These are phyloP conservation scores for Dactylellina parvicollis DNA, from an alignment of 2,329 filamentous ascomycete genomes.

Conservation along the genomic window DNA sequence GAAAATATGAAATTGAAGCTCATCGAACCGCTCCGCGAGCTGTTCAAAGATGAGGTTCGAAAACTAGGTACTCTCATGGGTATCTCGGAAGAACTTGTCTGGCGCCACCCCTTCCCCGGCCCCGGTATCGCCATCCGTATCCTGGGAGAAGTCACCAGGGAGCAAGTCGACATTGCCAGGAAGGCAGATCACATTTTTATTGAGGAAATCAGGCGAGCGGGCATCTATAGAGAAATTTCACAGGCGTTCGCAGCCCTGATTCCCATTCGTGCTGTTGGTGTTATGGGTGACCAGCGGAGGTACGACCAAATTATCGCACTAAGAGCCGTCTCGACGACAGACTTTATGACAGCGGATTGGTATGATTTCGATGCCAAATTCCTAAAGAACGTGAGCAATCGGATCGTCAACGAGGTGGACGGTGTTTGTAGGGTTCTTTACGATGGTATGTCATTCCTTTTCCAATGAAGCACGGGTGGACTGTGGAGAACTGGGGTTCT, in stretches of 20 bases:
- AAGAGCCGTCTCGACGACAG: slow-evolving; percentile 70
- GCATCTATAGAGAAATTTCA: slow-evolving; percentile 76
- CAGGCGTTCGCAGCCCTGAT: slow-evolving; percentile 77
- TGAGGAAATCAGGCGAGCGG: slow-evolving; percentile 75
- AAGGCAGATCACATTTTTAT: slow-evolving; percentile 83
- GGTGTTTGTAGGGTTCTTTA: slow-evolving; percentile 78
- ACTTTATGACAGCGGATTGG: slow-evolving; percentile 80
- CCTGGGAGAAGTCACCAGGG: slow-evolving; percentile 82
- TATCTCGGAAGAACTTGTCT: slow-evolving; percentile 78
- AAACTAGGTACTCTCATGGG: slow-evolving; percentile 74
- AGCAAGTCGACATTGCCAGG: slow-evolving; percentile 81
- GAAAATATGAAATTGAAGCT: slow-evolving; percentile 71
- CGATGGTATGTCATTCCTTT: slow-evolving; percentile 69
- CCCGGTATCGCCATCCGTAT: slow-evolving; percentile 81
- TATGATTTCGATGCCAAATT: slow-evolving; percentile 74
- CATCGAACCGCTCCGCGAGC: slow-evolving; percentile 79
- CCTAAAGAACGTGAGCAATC: slow-evolving; percentile 71
- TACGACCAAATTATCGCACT: slow-evolving; percentile 72
- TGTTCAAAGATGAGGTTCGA: slow-evolving; percentile 76
- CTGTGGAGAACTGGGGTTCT: background rate
- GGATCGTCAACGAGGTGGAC: slow-evolving; percentile 80
- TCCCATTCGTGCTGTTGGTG: slow-evolving; percentile 73
- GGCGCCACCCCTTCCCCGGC: slow-evolving; percentile 80
- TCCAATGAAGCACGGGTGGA: background rate
- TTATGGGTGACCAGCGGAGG: slow-evolving; percentile 76